phyloP scores from a whole-genome alignment of 495 filamentous ascomycete genomes.

The Penicillium bialowiezense region DNA sequence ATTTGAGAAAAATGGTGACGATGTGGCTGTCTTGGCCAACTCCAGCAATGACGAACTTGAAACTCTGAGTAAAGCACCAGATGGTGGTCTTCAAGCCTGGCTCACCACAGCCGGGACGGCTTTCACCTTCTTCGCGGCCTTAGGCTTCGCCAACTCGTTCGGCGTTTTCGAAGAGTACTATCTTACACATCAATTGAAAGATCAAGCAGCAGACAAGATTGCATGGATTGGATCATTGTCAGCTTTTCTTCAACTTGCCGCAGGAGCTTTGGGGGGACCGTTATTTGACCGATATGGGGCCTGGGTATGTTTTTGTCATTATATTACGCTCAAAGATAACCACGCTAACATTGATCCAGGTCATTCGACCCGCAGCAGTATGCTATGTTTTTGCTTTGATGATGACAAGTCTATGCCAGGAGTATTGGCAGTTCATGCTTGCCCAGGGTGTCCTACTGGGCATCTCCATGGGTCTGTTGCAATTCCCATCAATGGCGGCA shows the following conservation, averaged over 20 bases:
- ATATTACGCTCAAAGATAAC: not conserved
- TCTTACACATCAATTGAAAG: constrained; percentile 40
- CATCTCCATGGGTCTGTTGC: constrained; percentile 10
- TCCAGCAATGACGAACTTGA: not conserved
- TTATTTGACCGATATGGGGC: constrained; percentile 52
- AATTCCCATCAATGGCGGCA: constrained; percentile 16
- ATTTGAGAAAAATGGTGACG: too few species aligned
- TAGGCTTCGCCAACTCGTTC: constrained; percentile 56
- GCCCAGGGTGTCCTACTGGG: constrained; percentile 22
- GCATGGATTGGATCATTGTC: constrained; percentile 58
- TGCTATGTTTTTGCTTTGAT: constrained; percentile 34
- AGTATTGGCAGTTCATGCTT: constrained; percentile 29
- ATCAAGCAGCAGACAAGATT: constrained; percentile 41
- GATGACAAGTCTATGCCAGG: constrained; percentile 31
- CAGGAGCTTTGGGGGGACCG: constrained; percentile 44
- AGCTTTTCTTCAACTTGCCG: constrained; percentile 46
- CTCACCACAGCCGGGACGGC: constrained; percentile 26
- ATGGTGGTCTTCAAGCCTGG: constrained; percentile 34
- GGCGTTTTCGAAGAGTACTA: constrained; percentile 57
- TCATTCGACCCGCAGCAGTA: constrained; percentile 37
- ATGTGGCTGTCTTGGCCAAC: too few species aligned
- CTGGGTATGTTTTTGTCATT: constrained; percentile 23
- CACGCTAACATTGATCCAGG: constrained; percentile 15
- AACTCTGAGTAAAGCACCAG: constrained; percentile 11
- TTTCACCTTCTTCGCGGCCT: constrained; percentile 24